These are phyloP conservation scores for Termitomyces sp. DNA, from an alignment of 768 basidiomycete species.

Conservation along the genomic window DNA sequence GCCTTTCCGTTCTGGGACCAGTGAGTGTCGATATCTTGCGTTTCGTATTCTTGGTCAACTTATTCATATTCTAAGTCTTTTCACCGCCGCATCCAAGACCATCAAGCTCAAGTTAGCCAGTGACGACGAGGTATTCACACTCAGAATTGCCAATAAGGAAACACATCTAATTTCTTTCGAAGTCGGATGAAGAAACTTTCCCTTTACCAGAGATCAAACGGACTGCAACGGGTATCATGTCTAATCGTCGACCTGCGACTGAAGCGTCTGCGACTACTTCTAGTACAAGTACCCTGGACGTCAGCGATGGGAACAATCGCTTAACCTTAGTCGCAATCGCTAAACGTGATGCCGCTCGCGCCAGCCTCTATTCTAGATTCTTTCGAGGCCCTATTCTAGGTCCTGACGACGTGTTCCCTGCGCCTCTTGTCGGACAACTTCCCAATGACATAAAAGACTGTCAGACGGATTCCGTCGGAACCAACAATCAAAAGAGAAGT, in stretches of 20 bases:
- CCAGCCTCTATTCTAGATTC: conserved; percentile 76
- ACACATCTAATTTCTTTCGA: not conserved
- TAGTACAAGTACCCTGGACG: conserved; percentile 38
- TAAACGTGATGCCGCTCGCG: conserved; percentile 76
- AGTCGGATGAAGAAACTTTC: conserved; percentile 13
- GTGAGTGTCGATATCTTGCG: conserved; percentile 43
- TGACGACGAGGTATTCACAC: conserved; percentile 38
- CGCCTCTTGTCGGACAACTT: not conserved
- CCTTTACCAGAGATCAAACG: conserved; percentile 27
- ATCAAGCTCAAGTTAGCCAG: conserved; percentile 68
- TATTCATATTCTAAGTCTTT: conserved; percentile 54
- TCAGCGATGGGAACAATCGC: conserved; percentile 27
- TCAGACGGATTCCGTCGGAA: not conserved
- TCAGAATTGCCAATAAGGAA: not conserved
- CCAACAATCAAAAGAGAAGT: conserved; percentile 1
- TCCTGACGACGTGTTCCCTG: conserved; percentile 30
- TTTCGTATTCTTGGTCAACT: not conserved
- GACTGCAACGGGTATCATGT: conserved; percentile 74
- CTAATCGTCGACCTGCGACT: conserved; percentile 57
- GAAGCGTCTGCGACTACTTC: conserved; percentile 50
- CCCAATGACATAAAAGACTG: not conserved
- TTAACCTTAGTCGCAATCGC: conserved; percentile 58
- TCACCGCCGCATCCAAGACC: conserved; percentile 76
- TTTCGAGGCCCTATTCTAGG: conserved; percentile 73
- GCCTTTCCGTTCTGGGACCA: conserved; percentile 99